These are phyloP conservation scores for Moesziomyces parantarcticus DNA, from an alignment of 1,284 basidiomycete genomes.

Conservation along the genomic window DNA sequence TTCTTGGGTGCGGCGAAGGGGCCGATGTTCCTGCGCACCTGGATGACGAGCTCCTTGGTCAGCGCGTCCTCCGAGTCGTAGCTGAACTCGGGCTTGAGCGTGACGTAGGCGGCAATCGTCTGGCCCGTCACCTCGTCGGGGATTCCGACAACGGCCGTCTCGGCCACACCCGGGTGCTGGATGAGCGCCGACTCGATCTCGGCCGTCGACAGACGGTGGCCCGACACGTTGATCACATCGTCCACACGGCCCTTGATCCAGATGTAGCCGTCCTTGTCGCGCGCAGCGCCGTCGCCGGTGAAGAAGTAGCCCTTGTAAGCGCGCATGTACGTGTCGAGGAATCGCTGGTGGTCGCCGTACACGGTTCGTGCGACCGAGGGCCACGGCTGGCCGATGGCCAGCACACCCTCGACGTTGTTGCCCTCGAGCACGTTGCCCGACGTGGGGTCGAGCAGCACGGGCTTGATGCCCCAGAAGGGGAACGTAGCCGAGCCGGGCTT, in stretches of 20 bases:
- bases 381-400: slow-evolving; percentile 89
- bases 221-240: slow-evolving; percentile 79
- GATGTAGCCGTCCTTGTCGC: slow-evolving; percentile 92
- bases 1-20: slow-evolving; percentile 88
- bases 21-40: slow-evolving; percentile 76
- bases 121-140: slow-evolving; percentile 67
- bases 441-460: slow-evolving; percentile 85
- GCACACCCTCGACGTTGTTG: slow-evolving; percentile 88
- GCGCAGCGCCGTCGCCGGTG: slow-evolving; percentile 94
- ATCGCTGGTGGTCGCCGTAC: slow-evolving; percentile 89
- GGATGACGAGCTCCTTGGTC: slow-evolving; percentile 87
- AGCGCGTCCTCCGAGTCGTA: slow-evolving; percentile 78
- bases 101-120: slow-evolving; percentile 70
- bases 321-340: slow-evolving; percentile 93
- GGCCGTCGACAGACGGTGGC: slow-evolving; percentile 94
- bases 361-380: slow-evolving; percentile 96
- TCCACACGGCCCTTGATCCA: slow-evolving; percentile 94
- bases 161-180: slow-evolving; percentile 91
- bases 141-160: slow-evolving; percentile 76
- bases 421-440: slow-evolving; percentile 82
- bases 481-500: slow-evolving; percentile 97
- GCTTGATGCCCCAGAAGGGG: slow-evolving; percentile 95
- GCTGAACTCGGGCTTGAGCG: slow-evolving; percentile 79
- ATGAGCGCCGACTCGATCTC: slow-evolving; percentile 98
- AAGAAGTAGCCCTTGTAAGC: slow-evolving; percentile 79